A percentile compares a stretch with the other conserved stretches of the same genome.
phyloP scores from a whole-genome alignment of 108 stramenopile genomes.

The Nannochloropsis oceanica region DNA sequence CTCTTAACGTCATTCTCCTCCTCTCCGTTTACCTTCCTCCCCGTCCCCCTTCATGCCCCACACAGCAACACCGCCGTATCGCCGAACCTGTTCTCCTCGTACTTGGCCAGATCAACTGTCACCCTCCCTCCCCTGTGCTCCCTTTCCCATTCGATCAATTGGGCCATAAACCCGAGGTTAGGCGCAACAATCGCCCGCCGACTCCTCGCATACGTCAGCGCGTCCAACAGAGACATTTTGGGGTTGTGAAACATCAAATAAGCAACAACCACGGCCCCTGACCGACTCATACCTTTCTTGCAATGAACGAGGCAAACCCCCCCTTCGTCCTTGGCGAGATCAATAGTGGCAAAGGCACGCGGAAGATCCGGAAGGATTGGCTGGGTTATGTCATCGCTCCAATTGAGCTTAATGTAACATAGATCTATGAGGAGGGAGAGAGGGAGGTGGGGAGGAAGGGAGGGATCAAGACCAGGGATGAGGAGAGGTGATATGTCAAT shows the following conservation, averaged over 20 bases:
- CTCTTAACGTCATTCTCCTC: too few species aligned
- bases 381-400: neutral
- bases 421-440: neutral
- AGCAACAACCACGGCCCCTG: neutral
- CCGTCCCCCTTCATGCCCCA: neutral
- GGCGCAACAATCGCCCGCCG: neutral
- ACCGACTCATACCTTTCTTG: neutral
- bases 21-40: too few species aligned
- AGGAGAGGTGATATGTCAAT: neutral
- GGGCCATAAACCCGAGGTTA: neutral
- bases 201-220: neutral
- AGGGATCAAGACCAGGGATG: neutral
- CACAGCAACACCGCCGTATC: neutral
- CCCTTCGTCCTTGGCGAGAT: neutral
- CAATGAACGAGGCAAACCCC: neutral
- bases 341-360: neutral
- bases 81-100: neutral
- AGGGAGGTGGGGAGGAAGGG: neutral
- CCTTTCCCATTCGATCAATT: neutral
- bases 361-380: neutral
- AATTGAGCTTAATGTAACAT: neutral
- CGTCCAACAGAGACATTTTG: neutral
- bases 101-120: neutral
- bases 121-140: neutral
- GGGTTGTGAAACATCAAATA: neutral